Conservation (phyloP, 176 grass and related monocot species). For the Cenchrus americanus region DNA sequence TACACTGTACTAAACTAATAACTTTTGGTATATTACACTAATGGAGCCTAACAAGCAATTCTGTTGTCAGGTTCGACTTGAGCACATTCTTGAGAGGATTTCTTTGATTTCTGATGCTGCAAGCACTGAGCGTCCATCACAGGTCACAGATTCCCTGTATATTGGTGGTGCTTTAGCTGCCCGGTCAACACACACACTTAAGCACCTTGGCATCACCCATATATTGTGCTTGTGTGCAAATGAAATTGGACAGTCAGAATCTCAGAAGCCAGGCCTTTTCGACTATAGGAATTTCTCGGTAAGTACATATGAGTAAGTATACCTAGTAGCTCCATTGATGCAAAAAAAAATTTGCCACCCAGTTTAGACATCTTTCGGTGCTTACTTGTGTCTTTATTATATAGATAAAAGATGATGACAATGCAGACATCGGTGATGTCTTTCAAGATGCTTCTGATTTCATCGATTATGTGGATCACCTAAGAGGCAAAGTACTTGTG, state of each 20-base stretch:
- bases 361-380: neutral
- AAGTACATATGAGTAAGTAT: conserved; percentile 35
- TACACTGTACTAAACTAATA: neutral
- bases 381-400: conserved; percentile 35
- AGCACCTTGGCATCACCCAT: conserved; percentile 79
- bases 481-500: conserved; percentile 82
- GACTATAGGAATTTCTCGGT: conserved; percentile 91
- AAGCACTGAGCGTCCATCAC: conserved; percentile 83
- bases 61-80: conserved; percentile 79
- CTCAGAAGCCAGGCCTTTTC: conserved; percentile 72
- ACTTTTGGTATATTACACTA: conserved; percentile 10
- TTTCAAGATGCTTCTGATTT: conserved; percentile 95
- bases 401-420: conserved; percentile 83
- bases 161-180: conserved; percentile 93
- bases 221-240: conserved; percentile 90
- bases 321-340: neutral
- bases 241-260: conserved; percentile 94
- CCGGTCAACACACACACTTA: conserved; percentile 84
- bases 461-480: conserved; percentile 69
- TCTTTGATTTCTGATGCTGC: conserved; percentile 92
- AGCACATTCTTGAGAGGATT: conserved; percentile 98
- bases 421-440: conserved; percentile 78
- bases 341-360: neutral
- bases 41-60: conserved; percentile 8
- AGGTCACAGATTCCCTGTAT: conserved; percentile 75